These are phyloP conservation scores for Fagopyrum homotropicum DNA, from an alignment of 148 eudicot genomes.

Conservation along the genomic window DNA sequence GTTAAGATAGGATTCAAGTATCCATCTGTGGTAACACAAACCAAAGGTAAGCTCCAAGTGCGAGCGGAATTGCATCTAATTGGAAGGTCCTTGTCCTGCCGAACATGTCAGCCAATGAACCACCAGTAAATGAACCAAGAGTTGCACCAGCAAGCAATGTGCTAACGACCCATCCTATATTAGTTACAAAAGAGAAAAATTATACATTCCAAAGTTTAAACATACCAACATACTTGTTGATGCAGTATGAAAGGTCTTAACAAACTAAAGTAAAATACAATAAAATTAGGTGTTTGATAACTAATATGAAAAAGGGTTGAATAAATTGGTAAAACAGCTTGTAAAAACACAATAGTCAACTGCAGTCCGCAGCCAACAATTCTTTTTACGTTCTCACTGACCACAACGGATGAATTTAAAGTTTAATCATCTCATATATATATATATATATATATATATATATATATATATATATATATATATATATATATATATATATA, in stretches of 20 bases:
- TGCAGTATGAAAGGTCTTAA: too few species aligned
- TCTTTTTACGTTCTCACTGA: background rate
- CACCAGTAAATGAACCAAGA: slow-evolving; percentile 95
- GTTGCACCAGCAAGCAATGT: slow-evolving; percentile 98
- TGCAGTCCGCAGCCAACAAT: background rate
- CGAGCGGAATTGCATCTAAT: slow-evolving; percentile 85
- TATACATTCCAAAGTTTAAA: too few species aligned
- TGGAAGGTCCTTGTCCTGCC: slow-evolving; percentile 86
- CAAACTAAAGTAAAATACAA: too few species aligned
- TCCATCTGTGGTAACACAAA: slow-evolving; percentile 21
- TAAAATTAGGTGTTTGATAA: too few species aligned
- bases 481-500: too few species aligned
- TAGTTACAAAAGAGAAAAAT: background rate
- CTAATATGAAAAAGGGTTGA: background rate
- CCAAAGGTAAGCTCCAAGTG: slow-evolving; percentile 94
- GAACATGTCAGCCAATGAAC: slow-evolving; percentile 86
- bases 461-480: too few species aligned
- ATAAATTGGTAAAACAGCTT: background rate
- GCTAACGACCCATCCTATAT: slow-evolving; percentile 92
- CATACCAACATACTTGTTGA: too few species aligned
- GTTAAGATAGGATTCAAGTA: slow-evolving; percentile 8
- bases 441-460: too few species aligned
- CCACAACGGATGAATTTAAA: background rate
- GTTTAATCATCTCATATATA: background rate
- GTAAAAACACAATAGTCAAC: background rate